Base-by-base conservation (phyloP, 2,329 filamentous ascomycete species). In the Epichloe baconii region DNA sequence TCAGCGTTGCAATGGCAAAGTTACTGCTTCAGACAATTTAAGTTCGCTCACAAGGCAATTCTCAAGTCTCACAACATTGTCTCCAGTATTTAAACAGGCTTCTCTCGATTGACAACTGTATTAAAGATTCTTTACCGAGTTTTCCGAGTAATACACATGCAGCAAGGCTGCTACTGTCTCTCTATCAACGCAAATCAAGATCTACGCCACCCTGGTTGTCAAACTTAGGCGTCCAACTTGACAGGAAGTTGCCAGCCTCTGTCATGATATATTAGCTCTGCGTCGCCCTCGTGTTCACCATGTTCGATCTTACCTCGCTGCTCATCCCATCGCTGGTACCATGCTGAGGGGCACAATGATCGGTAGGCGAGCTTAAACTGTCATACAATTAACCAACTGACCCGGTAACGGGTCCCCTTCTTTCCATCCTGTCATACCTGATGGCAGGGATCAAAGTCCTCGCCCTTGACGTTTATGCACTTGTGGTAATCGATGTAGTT, bases 401-500 rank as follows among this genome's bases (percentile, higher is more conserved):
- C 43, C 15, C 4, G 11, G 19, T 49, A 17, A 48, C 21, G 42
- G 10, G 48, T 12, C 43, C 40, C 8, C 36, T n/a, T 41, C 12
- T 15, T 7, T 48, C 37, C 41, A 48, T 45, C 45, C 11, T 23
- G 31, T 35, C 70, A 59, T 83, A 95, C 90, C 85, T 96, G 90
- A 67, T 84, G 85, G 86, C 91, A 97, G 59, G 91, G 91, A 64
- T 87, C 85, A 72, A 97, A 97, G 69, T 96, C 90, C 79, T 97
- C 91, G 73, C 91, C 91, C 82, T 97, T 97, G 75, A 90, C 91
- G 69, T 85, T 78, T 73, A 96, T 89, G 79, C 93, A 98, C 82
- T 98, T 98, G 84, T 98, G 88, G 81, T 98, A 97, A 75, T 98
- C 93, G 77, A 98, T 93, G 76, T 98, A 98, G 82, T 98, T 98